Percentiles rank a stretch among this genome's conserved stretches.
Conservation (phyloP, 768 basidiomycete genomes). For the Russula brevipes region DNA sequence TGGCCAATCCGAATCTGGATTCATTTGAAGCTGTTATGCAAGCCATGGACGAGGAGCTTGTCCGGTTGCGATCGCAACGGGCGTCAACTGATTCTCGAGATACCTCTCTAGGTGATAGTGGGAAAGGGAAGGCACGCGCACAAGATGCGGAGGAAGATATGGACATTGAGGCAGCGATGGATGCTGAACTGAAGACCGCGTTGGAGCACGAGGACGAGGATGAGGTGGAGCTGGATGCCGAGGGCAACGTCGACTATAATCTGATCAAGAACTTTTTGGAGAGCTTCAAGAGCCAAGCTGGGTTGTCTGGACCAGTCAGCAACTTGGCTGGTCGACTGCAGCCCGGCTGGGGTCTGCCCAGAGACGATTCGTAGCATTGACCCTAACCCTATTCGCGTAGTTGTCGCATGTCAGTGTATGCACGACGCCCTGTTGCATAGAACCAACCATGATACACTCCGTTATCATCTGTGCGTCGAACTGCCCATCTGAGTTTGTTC, state of each 20-base stretch:
- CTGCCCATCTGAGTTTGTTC: not conserved
- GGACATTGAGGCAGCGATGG: constrained; percentile 85
- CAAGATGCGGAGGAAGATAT: constrained; percentile 45
- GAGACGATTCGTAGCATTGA: constrained; percentile 43
- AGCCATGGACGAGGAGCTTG: constrained; percentile 86
- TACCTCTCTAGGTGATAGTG: constrained; percentile 31
- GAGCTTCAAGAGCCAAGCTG: constrained; percentile 90
- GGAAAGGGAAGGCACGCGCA: constrained; percentile 43
- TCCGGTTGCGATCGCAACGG: constrained; percentile 37
- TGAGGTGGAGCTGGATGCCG: constrained; percentile 46
- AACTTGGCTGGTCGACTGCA: constrained; percentile 83
- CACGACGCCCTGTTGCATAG: not conserved
- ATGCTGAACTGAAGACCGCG: constrained; percentile 69
- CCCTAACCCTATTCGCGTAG: constrained; percentile 16
- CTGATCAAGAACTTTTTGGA: constrained; percentile 96
- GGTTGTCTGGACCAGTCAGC: constrained; percentile 85
- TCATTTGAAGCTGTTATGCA: constrained; percentile 96
- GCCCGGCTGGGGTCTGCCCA: constrained; percentile 66
- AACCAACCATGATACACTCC: constrained; percentile 23
- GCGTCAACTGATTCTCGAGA: not conserved
- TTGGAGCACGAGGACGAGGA: constrained; percentile 55
- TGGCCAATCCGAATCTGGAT: constrained; percentile 67
- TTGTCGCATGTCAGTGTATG: no score
- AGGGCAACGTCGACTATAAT: constrained; percentile 67
- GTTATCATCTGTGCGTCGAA: constrained; percentile 24